A percentile compares a stretch with the other conserved stretches of the same genome.
Evolutionary conservation across 768 basidiomycete genomes (phyloP).

Genomic region (Pilatotrama ljubarskyi): DNA sequence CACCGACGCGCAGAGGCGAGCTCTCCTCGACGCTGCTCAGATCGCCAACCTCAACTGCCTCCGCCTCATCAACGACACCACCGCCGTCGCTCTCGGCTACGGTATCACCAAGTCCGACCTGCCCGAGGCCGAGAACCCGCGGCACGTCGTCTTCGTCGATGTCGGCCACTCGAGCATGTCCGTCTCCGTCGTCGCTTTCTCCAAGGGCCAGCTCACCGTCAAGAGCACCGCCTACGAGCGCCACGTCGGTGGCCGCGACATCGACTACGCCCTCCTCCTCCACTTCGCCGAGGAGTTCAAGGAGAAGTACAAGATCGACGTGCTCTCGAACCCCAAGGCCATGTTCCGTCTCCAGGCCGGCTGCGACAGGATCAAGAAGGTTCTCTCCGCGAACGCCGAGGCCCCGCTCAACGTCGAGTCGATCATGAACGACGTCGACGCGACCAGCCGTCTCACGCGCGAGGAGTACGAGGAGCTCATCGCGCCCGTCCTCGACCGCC

Average conservation of each 20-base stretch:
- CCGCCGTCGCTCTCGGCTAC: constrained; percentile 94
- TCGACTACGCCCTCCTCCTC: constrained; percentile 87
- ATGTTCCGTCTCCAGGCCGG: constrained; percentile 85
- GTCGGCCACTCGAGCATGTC: constrained; percentile 92
- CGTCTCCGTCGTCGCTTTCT: constrained; percentile 86
- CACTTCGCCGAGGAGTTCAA: constrained; percentile 94
- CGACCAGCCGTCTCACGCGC: constrained; percentile 79
- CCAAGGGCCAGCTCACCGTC: constrained; percentile 88
- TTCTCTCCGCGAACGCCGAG: constrained; percentile 91
- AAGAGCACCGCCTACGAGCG: constrained; percentile 89
- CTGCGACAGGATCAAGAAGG: constrained; percentile 95
- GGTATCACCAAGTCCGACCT: constrained; percentile 99
- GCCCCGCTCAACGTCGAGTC: constrained; percentile 91
- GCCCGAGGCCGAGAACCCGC: constrained; percentile 77
- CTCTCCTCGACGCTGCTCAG: constrained; percentile 83
- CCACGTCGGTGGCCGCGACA: constrained; percentile 93
- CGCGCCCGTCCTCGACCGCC: constrained; percentile 70
- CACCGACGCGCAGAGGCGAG: constrained; percentile 90
- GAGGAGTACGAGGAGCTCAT: constrained; percentile 84
- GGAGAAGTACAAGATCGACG: constrained; percentile 97
- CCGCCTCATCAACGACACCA: constrained; percentile 96
- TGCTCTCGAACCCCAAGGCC: constrained; percentile 87
- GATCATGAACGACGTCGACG: constrained; percentile 95
- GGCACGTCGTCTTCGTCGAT: constrained; percentile 92
- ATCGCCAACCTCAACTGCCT: constrained; percentile 90